Base-by-base conservation (phyloP, 129 eudicot species). In the Tanacetum coccineum region DNA sequence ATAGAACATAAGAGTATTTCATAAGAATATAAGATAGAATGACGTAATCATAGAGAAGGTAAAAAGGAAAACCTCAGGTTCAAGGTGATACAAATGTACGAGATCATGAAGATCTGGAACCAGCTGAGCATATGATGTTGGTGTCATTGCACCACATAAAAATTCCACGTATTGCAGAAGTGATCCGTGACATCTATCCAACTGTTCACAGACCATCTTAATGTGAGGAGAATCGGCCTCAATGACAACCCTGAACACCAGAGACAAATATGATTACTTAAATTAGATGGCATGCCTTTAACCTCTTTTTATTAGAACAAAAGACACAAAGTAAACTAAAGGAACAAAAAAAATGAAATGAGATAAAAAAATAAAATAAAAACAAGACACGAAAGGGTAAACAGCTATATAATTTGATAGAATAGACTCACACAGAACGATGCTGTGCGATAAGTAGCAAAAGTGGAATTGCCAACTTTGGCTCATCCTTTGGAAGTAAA, bases 91-190 rank as follows among this genome's bases (percentile, higher is more conserved):
- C 10, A 55, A 72, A 72, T 87, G 97, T 66, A 87, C 83, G 65
- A 94, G 97, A 68, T 94, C 97, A 79, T 84, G 76, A 67, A 94
- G 97, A 78, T 81, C 58, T 25, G 99, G 99, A 81, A 94, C 78
- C 72, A 94, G 78, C 60, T 87, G 82, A 40, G 95, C 95, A 77
- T 94, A 94, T n/a, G 86, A 68, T 67, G 90, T 64, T 44, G 95
- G 82, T 9, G 83, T 78, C 76, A 94, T 85, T 36, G 99, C 97
- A 79, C 97, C 89, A 64, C 81, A 81, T 22, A 94, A 85, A 69
- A 94, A 94, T 57, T 94, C 99, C 59, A 94, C 99, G 64, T 87
- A 94, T 71, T 94, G 99, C 70, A 89, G 88, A 87, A 94, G 97
- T 28, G 95, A 79, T 56, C 99, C 99, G 67, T 94, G 99, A 78